These are phyloP conservation scores for Syncephalastrum sp. DNA, from an alignment of 371 early-diverging fungal genomes.

Conservation along the genomic window DNA sequence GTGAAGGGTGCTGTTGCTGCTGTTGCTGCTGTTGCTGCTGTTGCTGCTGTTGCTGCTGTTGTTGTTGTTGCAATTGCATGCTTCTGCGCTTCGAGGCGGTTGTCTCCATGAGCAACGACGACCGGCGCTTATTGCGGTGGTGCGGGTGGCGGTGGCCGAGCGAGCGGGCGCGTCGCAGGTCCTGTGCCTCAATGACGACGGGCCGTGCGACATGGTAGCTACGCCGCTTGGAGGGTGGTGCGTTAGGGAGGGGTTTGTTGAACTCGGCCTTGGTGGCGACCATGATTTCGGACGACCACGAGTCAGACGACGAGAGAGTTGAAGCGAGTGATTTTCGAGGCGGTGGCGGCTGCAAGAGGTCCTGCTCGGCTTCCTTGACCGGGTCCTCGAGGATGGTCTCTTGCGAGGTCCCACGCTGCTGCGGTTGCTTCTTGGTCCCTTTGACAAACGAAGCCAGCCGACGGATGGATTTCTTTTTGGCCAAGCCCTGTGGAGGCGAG, in stretches of 20 bases:
- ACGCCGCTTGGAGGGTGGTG: constrained; percentile 19
- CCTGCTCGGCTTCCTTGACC: no score
- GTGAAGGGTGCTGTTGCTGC: neutral
- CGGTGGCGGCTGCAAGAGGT: constrained; percentile 3
- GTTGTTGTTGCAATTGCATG: constrained; percentile 8
- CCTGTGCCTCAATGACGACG: constrained; percentile 21
- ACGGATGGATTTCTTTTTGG: constrained; percentile 16
- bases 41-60: constrained; percentile 15
- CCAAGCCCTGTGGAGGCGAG: constrained; percentile 3
- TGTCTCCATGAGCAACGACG: constrained; percentile 36
- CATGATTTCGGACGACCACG: constrained; percentile 30
- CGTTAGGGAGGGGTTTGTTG: constrained; percentile 25
- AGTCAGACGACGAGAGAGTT: constrained; percentile 23
- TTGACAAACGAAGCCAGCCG: constrained; percentile 28
- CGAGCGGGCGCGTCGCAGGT: constrained; percentile 22
- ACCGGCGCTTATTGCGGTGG: constrained; percentile 35
- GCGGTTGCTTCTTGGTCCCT: constrained; percentile 12
- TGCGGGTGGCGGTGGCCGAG: constrained; percentile 21
- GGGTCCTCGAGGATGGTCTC: neutral
- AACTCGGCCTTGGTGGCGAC: constrained; percentile 11
- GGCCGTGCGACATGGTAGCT: constrained; percentile 22
- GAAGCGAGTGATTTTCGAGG: constrained; percentile 32
- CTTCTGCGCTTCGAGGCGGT: constrained; percentile 34
- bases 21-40: constrained; percentile 14
- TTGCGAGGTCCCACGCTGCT: neutral